phyloP scores from a whole-genome alignment of 768 basidiomycete genomes.

The Amanita pallidorosea region DNA sequence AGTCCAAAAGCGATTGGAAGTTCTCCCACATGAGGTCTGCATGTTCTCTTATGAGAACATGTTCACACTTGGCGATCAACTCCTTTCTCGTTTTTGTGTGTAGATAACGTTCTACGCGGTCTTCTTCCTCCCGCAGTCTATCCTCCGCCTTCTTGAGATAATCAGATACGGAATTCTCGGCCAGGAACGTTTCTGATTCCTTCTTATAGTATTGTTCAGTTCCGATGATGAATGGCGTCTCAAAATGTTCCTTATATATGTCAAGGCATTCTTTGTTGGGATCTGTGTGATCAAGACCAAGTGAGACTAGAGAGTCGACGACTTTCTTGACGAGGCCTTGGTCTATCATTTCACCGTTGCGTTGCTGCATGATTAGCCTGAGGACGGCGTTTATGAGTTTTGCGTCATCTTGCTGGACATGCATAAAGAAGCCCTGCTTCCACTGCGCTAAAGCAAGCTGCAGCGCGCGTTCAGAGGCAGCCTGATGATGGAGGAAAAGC shows the following conservation, averaged over 20 bases:
- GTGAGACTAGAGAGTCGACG: constrained; percentile 94
- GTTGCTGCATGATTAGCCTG: constrained; percentile 82
- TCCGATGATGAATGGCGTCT: constrained; percentile 76
- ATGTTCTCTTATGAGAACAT: constrained; percentile 88
- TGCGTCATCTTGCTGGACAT: constrained; percentile 68
- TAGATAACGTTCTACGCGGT: constrained; percentile 91
- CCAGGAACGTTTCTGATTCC: constrained; percentile 89
- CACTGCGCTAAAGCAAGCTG: constrained; percentile 94
- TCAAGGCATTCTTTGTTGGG: constrained; percentile 92
- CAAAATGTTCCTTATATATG: constrained; percentile 91
- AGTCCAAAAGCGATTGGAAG: constrained; percentile 89
- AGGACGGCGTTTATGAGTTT: constrained; percentile 85
- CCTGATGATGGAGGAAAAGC: background rate
- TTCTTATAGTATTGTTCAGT: constrained; percentile 91
- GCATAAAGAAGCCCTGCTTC: constrained; percentile 85
- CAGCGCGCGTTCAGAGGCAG: constrained; percentile 4
- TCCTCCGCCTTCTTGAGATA: constrained; percentile 97
- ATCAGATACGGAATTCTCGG: constrained; percentile 87
- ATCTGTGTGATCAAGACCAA: constrained; percentile 87
- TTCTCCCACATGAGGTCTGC: constrained; percentile 88
- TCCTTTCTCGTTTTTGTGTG: constrained; percentile 86
- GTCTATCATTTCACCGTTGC: constrained; percentile 93
- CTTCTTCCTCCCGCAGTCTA: constrained; percentile 89
- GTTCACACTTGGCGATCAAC: constrained; percentile 81
- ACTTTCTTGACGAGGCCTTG: constrained; percentile 95